Evolutionary conservation across 2,329 filamentous ascomycete species (phyloP).

Genomic region (Cladosporium austrohemisphaericum): DNA sequence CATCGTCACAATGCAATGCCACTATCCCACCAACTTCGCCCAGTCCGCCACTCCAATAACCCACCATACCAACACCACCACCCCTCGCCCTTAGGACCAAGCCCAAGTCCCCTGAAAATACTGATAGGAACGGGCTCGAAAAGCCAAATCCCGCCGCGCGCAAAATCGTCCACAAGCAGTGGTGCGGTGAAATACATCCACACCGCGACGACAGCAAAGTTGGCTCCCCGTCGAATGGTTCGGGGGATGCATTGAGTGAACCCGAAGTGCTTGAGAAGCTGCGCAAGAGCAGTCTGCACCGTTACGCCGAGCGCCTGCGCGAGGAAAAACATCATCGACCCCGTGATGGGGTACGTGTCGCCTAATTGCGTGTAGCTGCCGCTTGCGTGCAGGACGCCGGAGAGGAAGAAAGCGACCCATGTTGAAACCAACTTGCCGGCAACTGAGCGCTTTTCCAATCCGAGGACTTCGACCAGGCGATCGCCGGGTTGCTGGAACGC

Average conservation of each 20-base stretch:
- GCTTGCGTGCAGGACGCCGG: conserved; percentile 65
- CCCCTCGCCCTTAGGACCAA: conserved; percentile 57
- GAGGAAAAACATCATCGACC: conserved; percentile 65
- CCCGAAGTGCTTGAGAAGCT: conserved; percentile 33
- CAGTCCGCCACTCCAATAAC: conserved; percentile 57
- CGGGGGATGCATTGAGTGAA: conserved; percentile 41
- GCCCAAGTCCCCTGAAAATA: conserved; percentile 60
- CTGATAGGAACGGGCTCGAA: conserved; percentile 80
- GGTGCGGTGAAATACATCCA: conserved; percentile 68
- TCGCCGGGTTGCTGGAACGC: conserved; percentile 61
- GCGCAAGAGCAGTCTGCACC: conserved; percentile 49
- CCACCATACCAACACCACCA: conserved; percentile 65
- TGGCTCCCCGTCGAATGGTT: conserved; percentile 50
- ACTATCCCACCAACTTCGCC: conserved; percentile 61
- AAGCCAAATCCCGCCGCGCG: conserved; percentile 70
- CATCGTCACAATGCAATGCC: conserved; percentile 43
- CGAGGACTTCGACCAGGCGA: conserved; percentile 39
- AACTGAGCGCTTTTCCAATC: conserved; percentile 32
- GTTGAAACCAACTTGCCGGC: conserved; percentile 40
- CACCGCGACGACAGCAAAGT: conserved; percentile 56
- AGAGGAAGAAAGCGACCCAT: conserved; percentile 60
- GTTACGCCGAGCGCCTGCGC: conserved; percentile 64
- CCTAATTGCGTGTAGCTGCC: conserved; percentile 67
- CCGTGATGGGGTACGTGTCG: conserved; percentile 51
- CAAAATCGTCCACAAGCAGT: conserved; percentile 72